Percentiles rank a stretch among this genome's conserved stretches.
Conservation (phyloP, 2,329 filamentous ascomycete species). For the Colletotrichum abscissum region DNA sequence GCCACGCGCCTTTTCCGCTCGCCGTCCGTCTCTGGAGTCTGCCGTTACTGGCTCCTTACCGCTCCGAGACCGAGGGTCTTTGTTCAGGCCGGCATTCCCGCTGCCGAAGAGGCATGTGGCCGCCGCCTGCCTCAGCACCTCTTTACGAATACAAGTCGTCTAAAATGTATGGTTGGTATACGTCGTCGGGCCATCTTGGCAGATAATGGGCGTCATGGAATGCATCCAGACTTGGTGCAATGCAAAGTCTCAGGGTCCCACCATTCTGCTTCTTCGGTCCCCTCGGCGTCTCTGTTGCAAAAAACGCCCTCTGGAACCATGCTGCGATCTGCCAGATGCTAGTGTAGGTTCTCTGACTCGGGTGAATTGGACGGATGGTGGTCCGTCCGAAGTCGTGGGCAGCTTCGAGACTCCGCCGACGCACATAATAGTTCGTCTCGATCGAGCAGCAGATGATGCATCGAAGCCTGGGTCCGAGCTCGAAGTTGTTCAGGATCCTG, state of each 20-base stretch:
- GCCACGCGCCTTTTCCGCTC: constrained; percentile 27
- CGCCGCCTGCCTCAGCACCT: neutral
- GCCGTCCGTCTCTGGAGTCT: constrained; percentile 6
- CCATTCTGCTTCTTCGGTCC: neutral
- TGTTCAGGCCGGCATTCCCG: neutral
- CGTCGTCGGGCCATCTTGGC: neutral
- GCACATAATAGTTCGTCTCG: constrained; percentile 18
- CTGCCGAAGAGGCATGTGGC: constrained; percentile 5
- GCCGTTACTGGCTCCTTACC: neutral
- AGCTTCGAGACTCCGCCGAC: neutral
- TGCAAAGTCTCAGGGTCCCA: neutral
- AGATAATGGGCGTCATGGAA: neutral
- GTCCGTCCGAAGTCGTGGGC: neutral
- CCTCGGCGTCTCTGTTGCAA: neutral
- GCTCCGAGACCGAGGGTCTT: constrained; percentile 11
- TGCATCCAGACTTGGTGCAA: neutral
- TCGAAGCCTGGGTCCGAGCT: constrained; percentile 9
- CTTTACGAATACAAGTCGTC: neutral
- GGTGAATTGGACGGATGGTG: neutral
- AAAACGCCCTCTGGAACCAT: neutral
- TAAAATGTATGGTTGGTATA: neutral
- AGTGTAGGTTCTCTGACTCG: neutral
- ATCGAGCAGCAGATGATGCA: constrained; percentile 11
- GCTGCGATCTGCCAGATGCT: neutral
- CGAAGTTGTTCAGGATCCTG: neutral